phyloP scores from a whole-genome alignment of 2,329 filamentous ascomycete genomes.

The Bipolaris cookei region DNA sequence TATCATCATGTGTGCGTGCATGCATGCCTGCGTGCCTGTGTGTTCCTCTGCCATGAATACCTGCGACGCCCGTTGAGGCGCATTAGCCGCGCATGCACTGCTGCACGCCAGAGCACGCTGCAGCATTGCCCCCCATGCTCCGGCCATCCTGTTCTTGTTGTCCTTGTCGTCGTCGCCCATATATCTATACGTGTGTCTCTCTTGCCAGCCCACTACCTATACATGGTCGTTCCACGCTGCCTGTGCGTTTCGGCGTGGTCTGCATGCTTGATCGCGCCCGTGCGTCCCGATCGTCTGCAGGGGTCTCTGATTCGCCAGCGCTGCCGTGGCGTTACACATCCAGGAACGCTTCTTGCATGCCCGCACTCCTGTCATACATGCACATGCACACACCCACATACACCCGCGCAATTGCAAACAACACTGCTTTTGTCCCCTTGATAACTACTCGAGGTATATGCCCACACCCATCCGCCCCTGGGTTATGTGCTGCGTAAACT shows the following conservation, averaged over 20 bases:
- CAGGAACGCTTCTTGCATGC: slow-evolving; percentile 17
- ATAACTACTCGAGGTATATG: slow-evolving; percentile 17
- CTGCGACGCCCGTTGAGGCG: slow-evolving; percentile 20
- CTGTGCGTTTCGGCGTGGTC: slow-evolving; percentile 15
- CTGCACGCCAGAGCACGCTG: not conserved
- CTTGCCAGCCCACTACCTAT: not conserved
- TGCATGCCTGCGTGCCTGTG: not conserved
- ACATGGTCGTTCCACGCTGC: slow-evolving; percentile 17
- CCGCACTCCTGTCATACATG: not conserved
- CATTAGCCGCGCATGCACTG: slow-evolving; percentile 15
- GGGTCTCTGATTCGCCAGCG: slow-evolving; percentile 19
- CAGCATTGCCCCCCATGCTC: too few relatives aligned
- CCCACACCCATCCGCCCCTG: slow-evolving; percentile 11
- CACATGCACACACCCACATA: not conserved
- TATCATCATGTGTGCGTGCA: not conserved
- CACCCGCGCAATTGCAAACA: not conserved
- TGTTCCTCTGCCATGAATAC: slow-evolving; percentile 20
- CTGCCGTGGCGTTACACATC: slow-evolving; percentile 11
- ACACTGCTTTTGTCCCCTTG: slow-evolving; percentile 12
- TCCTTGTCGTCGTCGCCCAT: too few relatives aligned
- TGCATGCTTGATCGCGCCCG: slow-evolving; percentile 23
- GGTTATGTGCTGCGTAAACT: slow-evolving; percentile 9
- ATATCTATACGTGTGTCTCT: not conserved
- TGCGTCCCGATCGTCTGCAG: slow-evolving; percentile 25
- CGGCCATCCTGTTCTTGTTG: too few relatives aligned